Conservation (phyloP, 2,329 filamentous ascomycete species). For the Claviceps sp. region DNA sequence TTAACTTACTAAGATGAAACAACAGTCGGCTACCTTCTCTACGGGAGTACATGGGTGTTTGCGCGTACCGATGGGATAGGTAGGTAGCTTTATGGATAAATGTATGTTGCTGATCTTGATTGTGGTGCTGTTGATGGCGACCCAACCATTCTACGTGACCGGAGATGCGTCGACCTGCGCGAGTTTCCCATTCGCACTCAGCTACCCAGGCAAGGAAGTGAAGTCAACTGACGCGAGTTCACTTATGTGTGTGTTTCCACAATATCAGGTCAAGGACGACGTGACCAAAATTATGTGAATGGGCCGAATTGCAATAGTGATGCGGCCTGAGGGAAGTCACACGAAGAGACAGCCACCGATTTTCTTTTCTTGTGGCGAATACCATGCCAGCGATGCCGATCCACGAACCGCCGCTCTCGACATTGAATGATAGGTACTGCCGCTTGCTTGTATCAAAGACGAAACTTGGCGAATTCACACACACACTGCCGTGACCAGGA, state of each 20-base stretch:
- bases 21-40: too few relatives aligned
- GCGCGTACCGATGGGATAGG: too few relatives aligned
- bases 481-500: not conserved
- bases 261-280: constrained; percentile 65
- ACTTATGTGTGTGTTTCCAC: constrained; percentile 19
- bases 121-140: not conserved
- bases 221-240: constrained; percentile 17
- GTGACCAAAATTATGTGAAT: constrained; percentile 78
- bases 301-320: not conserved
- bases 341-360: not conserved
- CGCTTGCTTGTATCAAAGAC: not conserved
- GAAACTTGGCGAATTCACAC: not conserved
- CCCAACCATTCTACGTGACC: not conserved
- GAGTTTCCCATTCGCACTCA: not conserved
- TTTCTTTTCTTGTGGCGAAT: not conserved
- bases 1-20: too few relatives aligned
- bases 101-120: constrained; percentile 4
- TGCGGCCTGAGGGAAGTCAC: not conserved
- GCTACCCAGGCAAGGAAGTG: constrained; percentile 7
- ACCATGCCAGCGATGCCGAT: not conserved
- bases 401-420: not conserved
- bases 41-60: too few relatives aligned
- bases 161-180: not conserved
- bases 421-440: not conserved
- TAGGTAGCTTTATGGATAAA: too few relatives aligned